Base-by-base conservation (phyloP, 805 yeast genomes). In the Candida methanosorbosa region DNA sequence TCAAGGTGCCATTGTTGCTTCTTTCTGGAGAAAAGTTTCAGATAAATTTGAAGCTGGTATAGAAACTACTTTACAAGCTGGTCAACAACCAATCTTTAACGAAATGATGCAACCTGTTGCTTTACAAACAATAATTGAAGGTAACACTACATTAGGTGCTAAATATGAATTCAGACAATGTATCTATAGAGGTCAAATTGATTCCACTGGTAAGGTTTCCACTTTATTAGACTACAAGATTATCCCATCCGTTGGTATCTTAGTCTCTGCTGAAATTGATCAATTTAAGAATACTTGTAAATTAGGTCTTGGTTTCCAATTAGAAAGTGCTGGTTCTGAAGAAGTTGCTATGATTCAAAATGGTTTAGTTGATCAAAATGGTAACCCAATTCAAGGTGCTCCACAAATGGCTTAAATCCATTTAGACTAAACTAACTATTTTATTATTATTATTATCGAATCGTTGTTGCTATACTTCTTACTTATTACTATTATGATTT, bases 121-220 rank as follows among this genome's bases (percentile, higher is more conserved):
- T n/a, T 75, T 78, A 49, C 86, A 84, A 57, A 84, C 94, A 23
- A 78, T 81, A 29, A 70, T 88, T 39, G 96, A 90, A 56, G 97
- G 95, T 55, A 72, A 75, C 52, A 88, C 98, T 49, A 83, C 96
- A 40, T 58, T 90, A 38, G 98, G 97, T 64, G 95, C 95, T 52
- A 92, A 90, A 67, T 90, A 90, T 64, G 97, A 92, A 68, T 92
- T 86, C 74, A 86, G 97, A 68, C 94, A 86, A 64, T 81, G 94
- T 38, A 80, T 86, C 36, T 87, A 87, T 76, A 79, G 98, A 65
- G 96, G 97, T 55, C 94, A 88, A 63, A 56, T 92, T 42, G 96
- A 87, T 65, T 77, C 94, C 34, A 68, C 72, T 40, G 98, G 98
- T 64, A 86, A 84, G 66, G 94, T 90, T 35, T 72, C 84, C 37